These are phyloP conservation scores for Penicillium goetzii DNA, from an alignment of 495 filamentous ascomycete genomes.

Conservation along the genomic window DNA sequence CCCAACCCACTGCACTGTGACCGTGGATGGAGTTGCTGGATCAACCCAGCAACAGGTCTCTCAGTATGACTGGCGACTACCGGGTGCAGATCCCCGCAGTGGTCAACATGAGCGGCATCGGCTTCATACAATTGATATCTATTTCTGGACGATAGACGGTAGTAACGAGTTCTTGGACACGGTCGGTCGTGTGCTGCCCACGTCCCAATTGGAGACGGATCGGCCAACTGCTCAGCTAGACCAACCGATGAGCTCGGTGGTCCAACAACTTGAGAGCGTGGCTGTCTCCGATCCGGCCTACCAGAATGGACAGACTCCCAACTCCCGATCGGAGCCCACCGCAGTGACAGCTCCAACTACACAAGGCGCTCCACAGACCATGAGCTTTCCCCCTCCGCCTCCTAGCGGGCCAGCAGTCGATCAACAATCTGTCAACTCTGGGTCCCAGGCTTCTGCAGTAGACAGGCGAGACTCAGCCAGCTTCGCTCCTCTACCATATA, in stretches of 20 bases:
- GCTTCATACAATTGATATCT: constrained; percentile 83
- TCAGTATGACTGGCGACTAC: constrained; percentile 75
- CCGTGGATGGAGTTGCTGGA: constrained; percentile 61
- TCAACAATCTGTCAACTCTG: constrained; percentile 13
- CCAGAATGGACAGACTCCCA: constrained; percentile 56
- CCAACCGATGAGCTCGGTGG: constrained; percentile 70
- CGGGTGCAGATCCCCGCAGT: constrained; percentile 68
- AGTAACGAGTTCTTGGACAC: constrained; percentile 72
- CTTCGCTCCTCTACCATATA: constrained; percentile 81
- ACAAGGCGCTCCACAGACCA: constrained; percentile 24
- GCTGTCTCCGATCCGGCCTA: constrained; percentile 70
- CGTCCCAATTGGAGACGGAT: constrained; percentile 58
- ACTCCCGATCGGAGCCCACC: constrained; percentile 45
- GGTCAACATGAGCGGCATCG: constrained; percentile 73
- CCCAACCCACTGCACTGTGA: constrained; percentile 73
- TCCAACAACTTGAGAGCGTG: constrained; percentile 81
- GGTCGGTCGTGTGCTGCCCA: constrained; percentile 61
- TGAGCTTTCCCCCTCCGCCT: constrained; percentile 49
- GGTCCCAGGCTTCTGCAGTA: constrained; percentile 38
- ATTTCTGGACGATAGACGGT: constrained; percentile 84
- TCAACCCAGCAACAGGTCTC: constrained; percentile 28
- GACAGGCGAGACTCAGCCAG: constrained; percentile 48
- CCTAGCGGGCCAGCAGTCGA: constrained; percentile 41
- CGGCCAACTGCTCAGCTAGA: constrained; percentile 46
- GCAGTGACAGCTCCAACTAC: constrained; percentile 41